Conservation (phyloP, 768 basidiomycete species). For the Hemileccinum impolitum region DNA sequence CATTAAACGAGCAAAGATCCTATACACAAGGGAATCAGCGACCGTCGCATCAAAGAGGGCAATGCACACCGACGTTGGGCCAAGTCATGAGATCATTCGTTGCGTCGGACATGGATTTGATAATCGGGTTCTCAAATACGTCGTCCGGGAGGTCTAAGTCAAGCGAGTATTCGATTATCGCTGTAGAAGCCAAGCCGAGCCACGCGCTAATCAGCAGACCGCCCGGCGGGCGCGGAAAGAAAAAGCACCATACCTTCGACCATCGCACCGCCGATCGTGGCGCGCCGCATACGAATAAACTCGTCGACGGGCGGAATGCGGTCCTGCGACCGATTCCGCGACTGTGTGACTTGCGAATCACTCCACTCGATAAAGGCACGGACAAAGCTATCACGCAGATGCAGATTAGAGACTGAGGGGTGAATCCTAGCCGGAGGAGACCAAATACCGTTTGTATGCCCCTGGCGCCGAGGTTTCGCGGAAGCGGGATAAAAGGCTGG, state of each 20-base stretch:
- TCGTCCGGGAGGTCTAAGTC: constrained; percentile 36
- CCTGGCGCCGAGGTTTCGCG: constrained; percentile 36
- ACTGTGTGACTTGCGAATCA: constrained; percentile 34
- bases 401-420: constrained; percentile 1
- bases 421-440: neutral
- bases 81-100: constrained; percentile 40
- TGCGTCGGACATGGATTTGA: constrained; percentile 38
- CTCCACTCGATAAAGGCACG: constrained; percentile 36
- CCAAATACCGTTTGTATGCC: constrained; percentile 31
- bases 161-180: constrained; percentile 36
- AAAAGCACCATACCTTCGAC: constrained; percentile 32
- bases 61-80: constrained; percentile 34
- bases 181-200: constrained; percentile 12
- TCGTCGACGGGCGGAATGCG: constrained; percentile 37
- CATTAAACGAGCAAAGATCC: constrained; percentile 30
- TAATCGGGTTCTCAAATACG: constrained; percentile 34
- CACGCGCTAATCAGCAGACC: neutral
- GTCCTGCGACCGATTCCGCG: constrained; percentile 33
- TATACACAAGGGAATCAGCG: constrained; percentile 17
- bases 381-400: constrained; percentile 26
- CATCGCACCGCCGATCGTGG: constrained; percentile 36
- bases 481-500: constrained; percentile 33
- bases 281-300: constrained; percentile 36
- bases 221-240: neutral
- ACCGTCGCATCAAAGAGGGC: neutral